phyloP scores from a whole-genome alignment of 352 stramenopile genomes.

The Phytophthora pini region DNA sequence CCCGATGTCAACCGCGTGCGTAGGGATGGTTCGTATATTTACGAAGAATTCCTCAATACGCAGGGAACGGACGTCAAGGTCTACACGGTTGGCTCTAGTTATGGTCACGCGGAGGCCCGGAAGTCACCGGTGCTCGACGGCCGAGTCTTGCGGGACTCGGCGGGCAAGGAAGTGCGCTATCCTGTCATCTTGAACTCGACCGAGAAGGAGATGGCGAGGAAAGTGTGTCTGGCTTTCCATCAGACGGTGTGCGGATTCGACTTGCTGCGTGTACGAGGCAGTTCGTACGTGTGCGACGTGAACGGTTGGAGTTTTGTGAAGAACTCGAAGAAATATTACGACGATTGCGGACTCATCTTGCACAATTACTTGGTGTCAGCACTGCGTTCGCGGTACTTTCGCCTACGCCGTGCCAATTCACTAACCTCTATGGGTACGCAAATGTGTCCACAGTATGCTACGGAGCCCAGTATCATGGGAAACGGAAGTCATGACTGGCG shows the following conservation, averaged over 20 bases:
- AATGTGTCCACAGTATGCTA: constrained; percentile 85
- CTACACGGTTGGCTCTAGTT: constrained; percentile 98
- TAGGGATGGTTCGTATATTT: constrained; percentile 96
- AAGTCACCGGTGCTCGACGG: constrained; percentile 99
- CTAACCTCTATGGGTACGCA: constrained; percentile 49
- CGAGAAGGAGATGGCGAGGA: constrained; percentile 99
- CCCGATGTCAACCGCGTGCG: constrained; percentile 97
- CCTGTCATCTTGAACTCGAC: constrained; percentile 98
- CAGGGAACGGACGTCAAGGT: constrained; percentile 99
- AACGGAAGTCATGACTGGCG: constrained; percentile 35
- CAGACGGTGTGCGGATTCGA: constrained; percentile 99
- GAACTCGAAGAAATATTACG: constrained; percentile 98
- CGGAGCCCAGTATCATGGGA: constrained; percentile 46
- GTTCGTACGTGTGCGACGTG: constrained; percentile 99
- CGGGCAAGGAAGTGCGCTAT: constrained; percentile 99
- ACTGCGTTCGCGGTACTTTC: constrained; percentile 81
- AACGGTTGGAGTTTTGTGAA: constrained; percentile 99
- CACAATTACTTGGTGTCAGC: constrained; percentile 90
- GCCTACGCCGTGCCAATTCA: constrained; percentile 68
- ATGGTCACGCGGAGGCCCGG: constrained; percentile 98
- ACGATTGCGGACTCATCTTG: constrained; percentile 97
- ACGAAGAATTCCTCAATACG: constrained; percentile 99
- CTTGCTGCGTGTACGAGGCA: constrained; percentile 93
- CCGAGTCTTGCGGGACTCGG: constrained; percentile 91
- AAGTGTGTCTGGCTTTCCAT: constrained; percentile 95